A percentile compares a stretch with the other conserved stretches of the same genome.
Evolutionary conservation across 352 stramenopile genomes (phyloP).

Genomic region (Phytophthora crassamura): DNA sequence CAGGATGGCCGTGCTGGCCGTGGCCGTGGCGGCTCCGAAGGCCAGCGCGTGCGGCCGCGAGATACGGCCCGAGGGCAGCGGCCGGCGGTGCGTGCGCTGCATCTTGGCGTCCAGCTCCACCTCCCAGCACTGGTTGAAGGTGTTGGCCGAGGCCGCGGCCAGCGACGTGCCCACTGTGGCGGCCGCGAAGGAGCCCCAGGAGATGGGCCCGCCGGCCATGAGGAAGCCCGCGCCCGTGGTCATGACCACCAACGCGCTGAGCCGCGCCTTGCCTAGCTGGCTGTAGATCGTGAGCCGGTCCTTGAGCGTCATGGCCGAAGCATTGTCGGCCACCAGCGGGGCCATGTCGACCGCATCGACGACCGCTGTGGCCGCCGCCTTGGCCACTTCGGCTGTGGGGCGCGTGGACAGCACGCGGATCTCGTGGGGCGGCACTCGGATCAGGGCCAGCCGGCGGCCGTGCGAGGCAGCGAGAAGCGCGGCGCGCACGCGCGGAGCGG

Average conservation of each 20-base stretch:
- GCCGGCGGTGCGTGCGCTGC: slow-evolving; percentile 96
- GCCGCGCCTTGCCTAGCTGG: slow-evolving; percentile 94
- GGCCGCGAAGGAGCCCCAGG: slow-evolving; percentile 86
- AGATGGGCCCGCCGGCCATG: slow-evolving; percentile 94
- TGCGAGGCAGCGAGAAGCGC: slow-evolving; percentile 21
- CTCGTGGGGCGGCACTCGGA: slow-evolving; percentile 32
- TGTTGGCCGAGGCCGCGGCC: slow-evolving; percentile 94
- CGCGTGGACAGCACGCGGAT: slow-evolving; percentile 72
- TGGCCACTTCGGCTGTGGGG: slow-evolving; percentile 52
- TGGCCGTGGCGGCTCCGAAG: slow-evolving; percentile 88
- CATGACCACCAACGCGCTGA: slow-evolving; percentile 96
- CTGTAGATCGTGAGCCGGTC: slow-evolving; percentile 79
- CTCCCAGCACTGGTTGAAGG: slow-evolving; percentile 99
- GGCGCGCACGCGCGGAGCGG: slow-evolving; percentile 15
- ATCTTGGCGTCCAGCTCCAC: slow-evolving; percentile 95
- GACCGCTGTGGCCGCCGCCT: slow-evolving; percentile 35
- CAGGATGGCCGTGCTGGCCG: slow-evolving; percentile 91
- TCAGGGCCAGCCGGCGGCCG: slow-evolving; percentile 5
- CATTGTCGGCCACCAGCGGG: slow-evolving; percentile 13
- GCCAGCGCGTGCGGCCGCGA: slow-evolving; percentile 78
- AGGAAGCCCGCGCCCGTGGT: slow-evolving; percentile 97
- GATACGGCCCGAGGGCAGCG: slow-evolving; percentile 91
- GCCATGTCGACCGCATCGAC: slow-evolving; percentile 30
- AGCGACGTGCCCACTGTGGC: slow-evolving; percentile 95
- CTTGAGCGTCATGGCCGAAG: slow-evolving; percentile 54